phyloP scores from a whole-genome alignment of 2,329 filamentous ascomycete genomes.

The Monosporascus sp. region DNA sequence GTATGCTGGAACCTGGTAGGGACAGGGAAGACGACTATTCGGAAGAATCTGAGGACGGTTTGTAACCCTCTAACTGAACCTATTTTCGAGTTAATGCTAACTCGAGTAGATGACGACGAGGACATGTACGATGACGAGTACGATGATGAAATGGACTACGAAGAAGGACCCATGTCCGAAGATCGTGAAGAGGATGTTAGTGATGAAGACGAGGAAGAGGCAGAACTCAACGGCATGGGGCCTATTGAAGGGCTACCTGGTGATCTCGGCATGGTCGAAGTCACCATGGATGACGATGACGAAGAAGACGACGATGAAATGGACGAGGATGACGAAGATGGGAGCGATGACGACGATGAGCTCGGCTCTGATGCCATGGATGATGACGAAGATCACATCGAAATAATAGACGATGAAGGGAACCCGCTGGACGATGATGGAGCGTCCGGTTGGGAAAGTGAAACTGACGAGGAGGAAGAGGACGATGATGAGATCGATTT shows the following conservation, averaged over 20 bases:
- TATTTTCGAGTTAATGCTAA: slow-evolving; percentile 4
- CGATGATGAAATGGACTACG: slow-evolving; percentile 89
- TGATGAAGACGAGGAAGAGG: slow-evolving; percentile 76
- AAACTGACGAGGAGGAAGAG: slow-evolving; percentile 53
- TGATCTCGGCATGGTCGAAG: slow-evolving; percentile 58
- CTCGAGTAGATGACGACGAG: slow-evolving; percentile 60
- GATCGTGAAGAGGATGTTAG: slow-evolving; percentile 85
- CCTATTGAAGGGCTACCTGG: slow-evolving; percentile 71
- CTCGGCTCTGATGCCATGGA: slow-evolving; percentile 52
- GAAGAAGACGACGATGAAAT: slow-evolving; percentile 61
- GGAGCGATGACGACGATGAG: slow-evolving; percentile 56
- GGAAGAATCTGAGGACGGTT: slow-evolving; percentile 63
- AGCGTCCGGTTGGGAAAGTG: slow-evolving; percentile 56
- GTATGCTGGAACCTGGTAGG: slow-evolving; percentile 82
- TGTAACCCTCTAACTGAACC: slow-evolving; percentile 6
- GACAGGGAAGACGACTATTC: slow-evolving; percentile 68
- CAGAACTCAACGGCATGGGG: slow-evolving; percentile 66
- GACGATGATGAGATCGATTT: slow-evolving; percentile 48
- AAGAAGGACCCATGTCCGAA: slow-evolving; percentile 61
- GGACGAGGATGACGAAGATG: slow-evolving; percentile 41
- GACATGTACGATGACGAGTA: slow-evolving; percentile 92
- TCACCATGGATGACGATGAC: slow-evolving; percentile 71
- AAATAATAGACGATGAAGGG: slow-evolving; percentile 60
- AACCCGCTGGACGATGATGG: slow-evolving; percentile 55
- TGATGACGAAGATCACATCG: slow-evolving; percentile 44